Evolutionary conservation across 73 alveolate genomes (phyloP), one percentile per base, ranked within the genome.

Genomic region (Blepharisma stoltei): DNA sequence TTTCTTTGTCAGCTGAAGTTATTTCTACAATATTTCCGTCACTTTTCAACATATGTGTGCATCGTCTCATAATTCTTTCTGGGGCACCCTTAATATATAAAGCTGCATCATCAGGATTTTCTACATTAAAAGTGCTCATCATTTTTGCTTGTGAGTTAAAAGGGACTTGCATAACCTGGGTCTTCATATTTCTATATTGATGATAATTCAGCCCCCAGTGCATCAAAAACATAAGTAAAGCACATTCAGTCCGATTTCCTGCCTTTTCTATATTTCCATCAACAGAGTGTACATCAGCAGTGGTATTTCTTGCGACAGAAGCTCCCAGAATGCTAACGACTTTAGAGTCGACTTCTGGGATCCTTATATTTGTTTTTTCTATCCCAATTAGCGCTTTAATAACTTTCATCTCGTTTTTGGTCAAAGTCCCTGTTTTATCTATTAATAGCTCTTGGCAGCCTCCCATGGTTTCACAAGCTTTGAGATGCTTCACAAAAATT

Each of bases 401-500:
- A 11, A 94, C 95, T 67, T 89, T 86, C 95, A 89, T 89, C 69
- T 77, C 32, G 49, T 89, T 89, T 83, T 71, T 54, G 9, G 96
- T 89, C 0, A 89, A 80, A 47, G 96, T 89, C 11, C 95, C 95
- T 0, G 95, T 88, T 68, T 88, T 88, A 46, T 88, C 95, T 23
- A 92, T 85, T 82, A 92, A 88, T 50, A 88, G 85, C 71, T 71
- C 73, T 21, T 87, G 77, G 43, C 90, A 92, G 7, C 97, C 97
- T n/a, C 97, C 97, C 97, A 91, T 91, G 65, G 93, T 91, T 71
- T 91, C 97, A 76, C 97, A 91, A 55, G 97, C 92, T 8, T 93
- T 71, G 43, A 88, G 85, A 67, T 79, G 80, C 66, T 89, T 85
- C 8, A 88, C 95, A 70, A 88, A 81, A 69, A 85, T 88, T 60